Conservation (phyloP, 306 rosid species). For the Cicer bijugum region DNA sequence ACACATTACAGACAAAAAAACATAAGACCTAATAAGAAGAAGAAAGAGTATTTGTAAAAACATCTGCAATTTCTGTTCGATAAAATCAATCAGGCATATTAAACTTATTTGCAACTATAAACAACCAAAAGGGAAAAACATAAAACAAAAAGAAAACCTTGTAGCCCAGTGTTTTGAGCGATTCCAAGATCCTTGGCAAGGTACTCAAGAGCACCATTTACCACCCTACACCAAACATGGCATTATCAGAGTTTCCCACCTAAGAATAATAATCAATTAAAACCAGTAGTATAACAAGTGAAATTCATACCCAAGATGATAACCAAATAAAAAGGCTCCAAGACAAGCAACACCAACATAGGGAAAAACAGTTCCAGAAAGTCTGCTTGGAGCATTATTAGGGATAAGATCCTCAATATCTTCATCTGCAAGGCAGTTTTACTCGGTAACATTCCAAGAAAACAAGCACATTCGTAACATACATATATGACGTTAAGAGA, state of each 20-base stretch:
- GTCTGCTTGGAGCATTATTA: conserved; percentile 54
- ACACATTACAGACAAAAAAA: background rate
- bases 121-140: background rate
- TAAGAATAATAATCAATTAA: conserved; percentile 19
- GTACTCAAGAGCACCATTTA: conserved; percentile 93
- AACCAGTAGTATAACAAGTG: conserved; percentile 30
- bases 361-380: conserved; percentile 90
- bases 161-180: conserved; percentile 67
- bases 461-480: background rate
- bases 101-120: conserved; percentile 21
- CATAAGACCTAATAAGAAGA: background rate
- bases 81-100: conserved; percentile 6
- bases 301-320: conserved; percentile 86
- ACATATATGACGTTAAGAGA: background rate
- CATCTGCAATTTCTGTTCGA: conserved; percentile 5
- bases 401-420: conserved; percentile 66
- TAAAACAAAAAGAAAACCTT: conserved; percentile 56
- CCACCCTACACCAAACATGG: conserved; percentile 71
- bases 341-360: conserved; percentile 94
- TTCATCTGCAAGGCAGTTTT: conserved; percentile 61
- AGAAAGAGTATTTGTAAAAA: background rate
- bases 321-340: conserved; percentile 92
- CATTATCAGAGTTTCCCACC: conserved; percentile 39
- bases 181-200: conserved; percentile 90
- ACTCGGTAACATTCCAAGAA: background rate